phyloP scores from a whole-genome alignment of 1,284 basidiomycete species.

The Cutaneotrichosporon sp. region DNA sequence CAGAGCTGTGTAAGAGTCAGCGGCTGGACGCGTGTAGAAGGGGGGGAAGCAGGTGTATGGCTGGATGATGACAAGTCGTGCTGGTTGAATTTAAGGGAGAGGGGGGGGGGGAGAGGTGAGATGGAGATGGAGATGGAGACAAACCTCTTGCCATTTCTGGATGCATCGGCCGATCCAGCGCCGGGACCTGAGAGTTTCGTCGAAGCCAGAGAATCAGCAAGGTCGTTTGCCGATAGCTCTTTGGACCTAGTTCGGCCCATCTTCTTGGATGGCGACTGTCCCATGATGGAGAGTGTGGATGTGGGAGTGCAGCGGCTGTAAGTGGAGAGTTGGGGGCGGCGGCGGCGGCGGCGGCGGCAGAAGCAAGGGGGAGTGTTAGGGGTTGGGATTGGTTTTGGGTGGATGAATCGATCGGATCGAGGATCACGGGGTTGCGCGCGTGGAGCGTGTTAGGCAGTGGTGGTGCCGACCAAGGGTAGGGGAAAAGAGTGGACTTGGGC shows the following conservation, averaged over 20 bases:
- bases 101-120: background rate
- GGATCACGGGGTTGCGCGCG: no score
- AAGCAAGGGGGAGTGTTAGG: background rate
- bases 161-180: background rate
- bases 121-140: slow-evolving; percentile 1
- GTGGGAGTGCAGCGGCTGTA: background rate
- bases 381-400: no score
- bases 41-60: background rate
- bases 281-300: slow-evolving; percentile 35
- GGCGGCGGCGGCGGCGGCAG: background rate
- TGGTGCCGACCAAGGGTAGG: no score
- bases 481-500: no score
- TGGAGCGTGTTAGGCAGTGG: no score
- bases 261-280: slow-evolving; percentile 49
- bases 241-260: slow-evolving; percentile 50
- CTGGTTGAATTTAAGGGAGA: background rate
- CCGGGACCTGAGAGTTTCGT: slow-evolving; percentile 23
- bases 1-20: slow-evolving; percentile 1
- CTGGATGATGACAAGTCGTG: no score
- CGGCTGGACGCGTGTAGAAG: background rate
- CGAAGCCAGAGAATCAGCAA: slow-evolving; percentile 37
- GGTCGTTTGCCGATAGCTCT: slow-evolving; percentile 44
- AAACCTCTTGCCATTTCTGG: slow-evolving; percentile 12
- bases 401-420: no score
- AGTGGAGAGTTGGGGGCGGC: background rate